phyloP scores from a whole-genome alignment of 225 moss, liverwort and hornwort species.

The Lunularia cruciata region DNA sequence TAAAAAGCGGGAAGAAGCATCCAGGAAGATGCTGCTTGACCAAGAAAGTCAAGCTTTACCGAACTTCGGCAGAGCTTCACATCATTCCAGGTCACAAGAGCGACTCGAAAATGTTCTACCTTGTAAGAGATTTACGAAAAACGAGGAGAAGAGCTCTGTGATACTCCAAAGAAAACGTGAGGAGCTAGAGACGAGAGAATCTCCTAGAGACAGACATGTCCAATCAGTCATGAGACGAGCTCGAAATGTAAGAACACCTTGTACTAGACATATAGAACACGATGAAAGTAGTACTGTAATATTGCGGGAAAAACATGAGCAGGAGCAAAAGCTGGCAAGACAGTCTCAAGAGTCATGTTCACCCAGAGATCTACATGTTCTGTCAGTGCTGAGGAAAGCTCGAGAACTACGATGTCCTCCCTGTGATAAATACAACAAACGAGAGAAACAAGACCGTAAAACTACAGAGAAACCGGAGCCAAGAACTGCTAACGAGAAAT shows the following conservation, averaged over 20 bases:
- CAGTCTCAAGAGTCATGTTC: neutral
- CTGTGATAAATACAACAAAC: neutral
- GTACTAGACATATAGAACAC: neutral
- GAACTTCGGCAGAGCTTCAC: neutral
- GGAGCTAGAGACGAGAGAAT: neutral
- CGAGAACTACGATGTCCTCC: neutral
- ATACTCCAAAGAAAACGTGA: neutral
- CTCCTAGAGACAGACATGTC: neutral
- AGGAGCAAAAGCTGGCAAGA: neutral
- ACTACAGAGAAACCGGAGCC: neutral
- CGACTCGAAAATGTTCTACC: neutral
- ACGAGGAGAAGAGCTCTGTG: neutral
- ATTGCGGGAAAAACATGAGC: neutral
- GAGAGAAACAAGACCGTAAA: neutral
- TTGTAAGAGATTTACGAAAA: neutral
- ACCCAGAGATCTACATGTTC: neutral
- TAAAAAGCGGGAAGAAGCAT: neutral
- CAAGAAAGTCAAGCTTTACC: neutral
- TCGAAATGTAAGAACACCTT: neutral
- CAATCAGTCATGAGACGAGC: neutral
- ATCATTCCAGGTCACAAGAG: neutral
- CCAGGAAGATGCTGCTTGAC: slow-evolving; percentile 8
- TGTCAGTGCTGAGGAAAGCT: neutral
- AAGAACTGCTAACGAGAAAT: neutral
- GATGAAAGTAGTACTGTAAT: neutral